phyloP scores from a whole-genome alignment of 2,329 filamentous ascomycete genomes.

The Helotiales sp. region DNA sequence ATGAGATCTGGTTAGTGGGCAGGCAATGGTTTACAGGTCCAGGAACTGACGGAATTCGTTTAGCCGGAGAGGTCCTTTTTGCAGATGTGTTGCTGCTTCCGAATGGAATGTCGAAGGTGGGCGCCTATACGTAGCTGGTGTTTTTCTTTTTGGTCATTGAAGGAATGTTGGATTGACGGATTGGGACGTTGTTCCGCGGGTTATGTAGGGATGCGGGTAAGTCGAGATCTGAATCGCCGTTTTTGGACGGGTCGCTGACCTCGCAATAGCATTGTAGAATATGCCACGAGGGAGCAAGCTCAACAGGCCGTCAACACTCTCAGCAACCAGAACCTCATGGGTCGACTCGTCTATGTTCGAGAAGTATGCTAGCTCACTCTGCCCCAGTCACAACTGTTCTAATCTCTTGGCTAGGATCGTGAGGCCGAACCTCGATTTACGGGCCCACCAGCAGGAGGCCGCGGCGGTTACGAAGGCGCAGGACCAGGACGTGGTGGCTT shows the following conservation, averaged over 20 bases:
- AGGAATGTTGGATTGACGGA: slow-evolving; percentile 99
- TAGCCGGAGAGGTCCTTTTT: slow-evolving; percentile 98
- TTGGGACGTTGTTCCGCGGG: slow-evolving; percentile 86
- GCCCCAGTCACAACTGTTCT: background rate
- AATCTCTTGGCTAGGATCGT: slow-evolving; percentile 67
- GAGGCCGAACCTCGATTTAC: slow-evolving; percentile 97
- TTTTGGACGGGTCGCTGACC: slow-evolving; percentile 7
- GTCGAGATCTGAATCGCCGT: slow-evolving; percentile 40
- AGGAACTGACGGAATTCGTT: slow-evolving; percentile 41
- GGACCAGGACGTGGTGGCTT: slow-evolving; percentile 47
- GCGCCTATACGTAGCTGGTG: slow-evolving; percentile 87
- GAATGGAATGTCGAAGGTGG: slow-evolving; percentile 99
- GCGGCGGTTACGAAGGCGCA: slow-evolving; percentile 61
- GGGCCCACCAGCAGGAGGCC: slow-evolving; percentile 64
- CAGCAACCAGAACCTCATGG: slow-evolving; percentile 99
- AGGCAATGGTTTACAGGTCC: slow-evolving; percentile 26
- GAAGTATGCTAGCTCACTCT: slow-evolving; percentile 64
- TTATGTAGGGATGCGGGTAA: slow-evolving; percentile 99
- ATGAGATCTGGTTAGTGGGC: slow-evolving; percentile 91
- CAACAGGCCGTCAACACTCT: slow-evolving; percentile 96
- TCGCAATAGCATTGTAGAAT: slow-evolving; percentile 93
- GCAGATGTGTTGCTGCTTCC: slow-evolving; percentile 99
- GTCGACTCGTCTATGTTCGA: slow-evolving; percentile 95
- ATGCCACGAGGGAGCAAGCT: slow-evolving; percentile 98
- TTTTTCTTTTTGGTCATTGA: slow-evolving; percentile 63